A percentile compares a stretch with the other conserved stretches of the same genome.
These are phyloP conservation scores for Russula lepida DNA, from an alignment of 768 basidiomycete genomes.

Conservation along the genomic window DNA sequence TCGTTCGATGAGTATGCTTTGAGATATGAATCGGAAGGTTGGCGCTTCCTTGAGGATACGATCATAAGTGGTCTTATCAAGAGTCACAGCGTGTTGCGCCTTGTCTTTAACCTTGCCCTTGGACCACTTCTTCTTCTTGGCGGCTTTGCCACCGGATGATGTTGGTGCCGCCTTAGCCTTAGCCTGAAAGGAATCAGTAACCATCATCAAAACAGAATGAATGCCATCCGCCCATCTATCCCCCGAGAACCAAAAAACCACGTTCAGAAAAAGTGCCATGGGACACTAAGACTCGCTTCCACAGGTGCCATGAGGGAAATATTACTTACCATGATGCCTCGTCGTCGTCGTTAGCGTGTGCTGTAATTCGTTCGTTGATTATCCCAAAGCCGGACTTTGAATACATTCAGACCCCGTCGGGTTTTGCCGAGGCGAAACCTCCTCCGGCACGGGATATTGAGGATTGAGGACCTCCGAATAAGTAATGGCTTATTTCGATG, in stretches of 20 bases:
- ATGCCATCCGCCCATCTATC: constrained; percentile 25
- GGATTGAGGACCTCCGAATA: too few relatives aligned
- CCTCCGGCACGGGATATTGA: too few relatives aligned
- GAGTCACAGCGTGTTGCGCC: constrained; percentile 90
- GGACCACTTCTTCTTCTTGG: constrained; percentile 99
- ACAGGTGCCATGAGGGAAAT: neutral
- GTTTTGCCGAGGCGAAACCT: neutral
- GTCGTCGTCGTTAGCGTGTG: constrained; percentile 19
- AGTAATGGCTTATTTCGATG: too few relatives aligned
- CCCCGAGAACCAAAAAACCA: constrained; percentile 1
- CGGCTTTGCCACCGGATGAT: constrained; percentile 66
- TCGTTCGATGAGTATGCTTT: constrained; percentile 96
- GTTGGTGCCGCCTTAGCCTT: constrained; percentile 66
- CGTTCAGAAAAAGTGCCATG: neutral
- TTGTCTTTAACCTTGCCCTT: constrained; percentile 99
- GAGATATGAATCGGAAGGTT: constrained; percentile 97
- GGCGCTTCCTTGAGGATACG: constrained; percentile 98
- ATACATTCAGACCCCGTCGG: neutral
- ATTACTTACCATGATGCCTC: constrained; percentile 29
- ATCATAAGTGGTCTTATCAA: constrained; percentile 90
- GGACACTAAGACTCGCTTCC: neutral
- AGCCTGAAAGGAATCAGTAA: constrained; percentile 25
- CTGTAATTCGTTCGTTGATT: neutral
- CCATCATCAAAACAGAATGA: constrained; percentile 21
- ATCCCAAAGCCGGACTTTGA: neutral